Percentiles rank a stretch among this genome's conserved stretches.
phyloP scores from a whole-genome alignment of 805 yeast genomes.

The Pichia rugopelliculosa region DNA sequence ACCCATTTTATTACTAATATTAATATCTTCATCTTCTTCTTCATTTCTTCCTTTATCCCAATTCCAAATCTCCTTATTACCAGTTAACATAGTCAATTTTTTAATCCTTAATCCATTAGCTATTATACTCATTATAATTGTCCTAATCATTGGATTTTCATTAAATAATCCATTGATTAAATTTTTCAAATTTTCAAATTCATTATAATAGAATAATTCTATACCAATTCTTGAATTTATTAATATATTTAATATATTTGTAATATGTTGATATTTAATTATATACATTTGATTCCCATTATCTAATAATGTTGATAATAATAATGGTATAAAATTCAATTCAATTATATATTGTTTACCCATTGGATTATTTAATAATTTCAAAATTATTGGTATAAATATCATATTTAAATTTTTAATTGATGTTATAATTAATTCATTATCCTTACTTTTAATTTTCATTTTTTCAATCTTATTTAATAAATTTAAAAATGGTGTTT shows the following conservation, averaged over 20 bases:
- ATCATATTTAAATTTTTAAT: constrained; percentile 5
- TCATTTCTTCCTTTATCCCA: constrained; percentile 11
- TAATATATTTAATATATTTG: constrained; percentile 51
- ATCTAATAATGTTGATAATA: constrained; percentile 69
- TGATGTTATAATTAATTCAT: background rate
- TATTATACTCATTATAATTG: constrained; percentile 9
- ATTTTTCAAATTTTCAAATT: constrained; percentile 47
- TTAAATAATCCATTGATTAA: constrained; percentile 48
- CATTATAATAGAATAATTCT: constrained; percentile 50
- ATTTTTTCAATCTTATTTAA: background rate
- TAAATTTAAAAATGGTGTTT: constrained; percentile 10
- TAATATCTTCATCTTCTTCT: constrained; percentile 18
- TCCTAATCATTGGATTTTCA: constrained; percentile 9
- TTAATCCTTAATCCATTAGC: constrained; percentile 40
- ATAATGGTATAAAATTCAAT: constrained; percentile 53
- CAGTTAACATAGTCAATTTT: constrained; percentile 44
- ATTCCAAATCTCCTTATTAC: constrained; percentile 8
- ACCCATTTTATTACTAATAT: constrained; percentile 8
- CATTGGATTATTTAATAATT: constrained; percentile 50
- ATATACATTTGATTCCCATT: constrained; percentile 35
- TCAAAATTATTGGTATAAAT: constrained; percentile 28
- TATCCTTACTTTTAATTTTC: background rate
- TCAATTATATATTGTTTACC: constrained; percentile 47
- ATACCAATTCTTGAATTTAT: constrained; percentile 75
- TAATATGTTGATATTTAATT: constrained; percentile 52